Percentiles rank a stretch among this genome's conserved stretches.
Evolutionary conservation across 2,329 filamentous ascomycete species (phyloP).

Genomic region (Fusarium drepaniforme): DNA sequence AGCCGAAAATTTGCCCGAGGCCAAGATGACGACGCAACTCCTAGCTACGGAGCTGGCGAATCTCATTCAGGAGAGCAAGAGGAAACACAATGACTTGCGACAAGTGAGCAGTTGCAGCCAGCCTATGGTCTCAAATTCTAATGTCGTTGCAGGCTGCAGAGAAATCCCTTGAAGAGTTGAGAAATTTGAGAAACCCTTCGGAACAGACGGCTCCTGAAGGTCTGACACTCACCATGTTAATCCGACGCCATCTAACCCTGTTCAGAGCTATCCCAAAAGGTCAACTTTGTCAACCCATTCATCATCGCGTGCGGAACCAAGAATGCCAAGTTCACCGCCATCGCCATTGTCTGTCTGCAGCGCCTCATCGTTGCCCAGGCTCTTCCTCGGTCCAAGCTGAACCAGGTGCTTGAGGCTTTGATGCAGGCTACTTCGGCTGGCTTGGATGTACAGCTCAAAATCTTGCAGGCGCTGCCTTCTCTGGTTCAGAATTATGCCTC

Average conservation of each 20-base stretch:
- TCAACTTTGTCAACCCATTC: slow-evolving; percentile 92
- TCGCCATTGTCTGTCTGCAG: slow-evolving; percentile 90
- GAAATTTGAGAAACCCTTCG: slow-evolving; percentile 55
- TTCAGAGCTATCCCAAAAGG: slow-evolving; percentile 83
- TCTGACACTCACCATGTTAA: slow-evolving; percentile 34
- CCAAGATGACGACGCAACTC: slow-evolving; percentile 90
- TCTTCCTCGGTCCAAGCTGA: slow-evolving; percentile 81
- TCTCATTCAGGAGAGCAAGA: slow-evolving; percentile 94
- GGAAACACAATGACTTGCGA: slow-evolving; percentile 91
- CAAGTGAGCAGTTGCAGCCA: slow-evolving; percentile 66
- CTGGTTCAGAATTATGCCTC: slow-evolving; percentile 90
- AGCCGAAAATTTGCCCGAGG: slow-evolving; percentile 36
- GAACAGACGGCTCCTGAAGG: slow-evolving; percentile 55
- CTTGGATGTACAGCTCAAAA: slow-evolving; percentile 94
- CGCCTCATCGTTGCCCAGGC: slow-evolving; percentile 86
- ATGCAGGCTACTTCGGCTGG: slow-evolving; percentile 85
- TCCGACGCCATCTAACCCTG: slow-evolving; percentile 37
- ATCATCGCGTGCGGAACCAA: slow-evolving; percentile 91
- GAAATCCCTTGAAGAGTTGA: slow-evolving; percentile 92
- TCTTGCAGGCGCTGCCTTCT: slow-evolving; percentile 90
- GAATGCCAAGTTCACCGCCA: slow-evolving; percentile 90
- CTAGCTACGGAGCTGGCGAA: slow-evolving; percentile 89
- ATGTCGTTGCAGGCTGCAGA: slow-evolving; percentile 78
- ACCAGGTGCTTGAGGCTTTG: slow-evolving; percentile 89
- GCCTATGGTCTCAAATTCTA: neutral